A percentile compares a stretch with the other conserved stretches of the same genome.
phyloP scores from a whole-genome alignment of 2,329 filamentous ascomycete genomes.

The Emydomyces testavorans region DNA sequence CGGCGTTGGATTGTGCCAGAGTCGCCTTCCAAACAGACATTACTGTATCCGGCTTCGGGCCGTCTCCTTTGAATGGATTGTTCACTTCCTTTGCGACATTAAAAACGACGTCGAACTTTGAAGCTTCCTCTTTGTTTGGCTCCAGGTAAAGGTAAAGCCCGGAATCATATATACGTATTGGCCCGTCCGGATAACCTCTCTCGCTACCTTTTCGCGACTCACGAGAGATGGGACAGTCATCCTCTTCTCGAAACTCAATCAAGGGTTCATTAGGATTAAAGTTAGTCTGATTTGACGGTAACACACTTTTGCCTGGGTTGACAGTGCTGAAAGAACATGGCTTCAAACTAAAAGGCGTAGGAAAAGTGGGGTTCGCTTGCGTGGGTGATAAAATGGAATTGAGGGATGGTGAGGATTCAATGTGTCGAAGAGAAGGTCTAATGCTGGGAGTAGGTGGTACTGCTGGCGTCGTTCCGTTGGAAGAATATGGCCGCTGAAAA shows the following conservation, averaged over 20 bases:
- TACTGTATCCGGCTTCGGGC: slow-evolving; percentile 28
- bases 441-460: slow-evolving; percentile 49
- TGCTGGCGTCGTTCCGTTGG: slow-evolving; percentile 37
- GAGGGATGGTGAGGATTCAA: slow-evolving; percentile 51
- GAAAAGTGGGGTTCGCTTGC: not conserved
- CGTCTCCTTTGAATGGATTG: slow-evolving; percentile 42
- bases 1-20: slow-evolving; percentile 22
- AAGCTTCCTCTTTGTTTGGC: slow-evolving; percentile 48
- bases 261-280: slow-evolving; percentile 25
- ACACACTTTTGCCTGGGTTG: slow-evolving; percentile 2
- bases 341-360: not conserved
- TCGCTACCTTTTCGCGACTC: slow-evolving; percentile 52
- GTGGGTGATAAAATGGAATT: slow-evolving; percentile 43
- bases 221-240: slow-evolving; percentile 32
- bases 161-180: slow-evolving; percentile 52
- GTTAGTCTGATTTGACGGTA: slow-evolving; percentile 20
- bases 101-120: slow-evolving; percentile 50
- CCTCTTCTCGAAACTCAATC: slow-evolving; percentile 43
- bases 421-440: slow-evolving; percentile 46
- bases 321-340: not conserved
- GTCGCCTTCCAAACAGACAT: slow-evolving; percentile 42
- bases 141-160: slow-evolving; percentile 53
- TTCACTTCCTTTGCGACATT: slow-evolving; percentile 56
- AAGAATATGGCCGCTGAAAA: slow-evolving; percentile 40
- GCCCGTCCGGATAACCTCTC: slow-evolving; percentile 52